phyloP scores from a whole-genome alignment of 345 rosid genomes.

The Firmiana major region DNA sequence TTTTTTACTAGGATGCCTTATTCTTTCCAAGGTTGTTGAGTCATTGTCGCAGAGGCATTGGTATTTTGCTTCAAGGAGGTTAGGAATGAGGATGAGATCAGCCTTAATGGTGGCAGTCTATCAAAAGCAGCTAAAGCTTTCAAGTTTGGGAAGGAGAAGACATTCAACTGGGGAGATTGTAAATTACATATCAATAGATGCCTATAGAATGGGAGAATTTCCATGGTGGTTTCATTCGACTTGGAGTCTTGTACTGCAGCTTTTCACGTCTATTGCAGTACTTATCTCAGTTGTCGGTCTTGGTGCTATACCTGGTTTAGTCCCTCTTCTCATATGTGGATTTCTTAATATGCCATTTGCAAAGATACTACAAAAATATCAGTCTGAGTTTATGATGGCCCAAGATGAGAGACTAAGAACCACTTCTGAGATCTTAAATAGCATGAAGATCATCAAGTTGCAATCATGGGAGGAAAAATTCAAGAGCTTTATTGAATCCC shows the following conservation, averaged over 20 bases:
- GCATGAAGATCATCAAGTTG: slow-evolving; percentile 74
- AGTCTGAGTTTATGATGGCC: slow-evolving; percentile 55
- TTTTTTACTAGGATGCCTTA: slow-evolving; percentile 44
- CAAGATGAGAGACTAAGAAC: slow-evolving; percentile 67
- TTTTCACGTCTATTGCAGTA: slow-evolving; percentile 44
- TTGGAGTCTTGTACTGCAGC: slow-evolving; percentile 54
- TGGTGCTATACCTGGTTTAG: slow-evolving; percentile 55
- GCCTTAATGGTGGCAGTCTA: slow-evolving; percentile 65
- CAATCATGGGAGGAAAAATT: slow-evolving; percentile 84
- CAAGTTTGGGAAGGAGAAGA: slow-evolving; percentile 55
- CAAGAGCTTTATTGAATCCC: slow-evolving; percentile 48
- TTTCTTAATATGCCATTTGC: slow-evolving; percentile 62
- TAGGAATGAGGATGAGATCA: slow-evolving; percentile 74
- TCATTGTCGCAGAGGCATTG: slow-evolving; percentile 71
- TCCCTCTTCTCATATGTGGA: slow-evolving; percentile 45
- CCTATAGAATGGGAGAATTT: slow-evolving; percentile 74
- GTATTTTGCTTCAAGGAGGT: slow-evolving; percentile 60
- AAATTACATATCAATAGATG: slow-evolving; percentile 74
- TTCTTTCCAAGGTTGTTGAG: slow-evolving; percentile 49
- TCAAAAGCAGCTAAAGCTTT: slow-evolving; percentile 60
- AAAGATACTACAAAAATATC: slow-evolving; percentile 50
- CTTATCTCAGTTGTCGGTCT: slow-evolving; percentile 57
- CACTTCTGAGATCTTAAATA: slow-evolving; percentile 63
- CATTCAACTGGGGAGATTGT: slow-evolving; percentile 77
- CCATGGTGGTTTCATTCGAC: slow-evolving; percentile 71